A percentile compares a stretch with the other conserved stretches of the same genome.
Conservation (phyloP, 805 yeast genomes). For the Torulaspora delbrueckii region DNA sequence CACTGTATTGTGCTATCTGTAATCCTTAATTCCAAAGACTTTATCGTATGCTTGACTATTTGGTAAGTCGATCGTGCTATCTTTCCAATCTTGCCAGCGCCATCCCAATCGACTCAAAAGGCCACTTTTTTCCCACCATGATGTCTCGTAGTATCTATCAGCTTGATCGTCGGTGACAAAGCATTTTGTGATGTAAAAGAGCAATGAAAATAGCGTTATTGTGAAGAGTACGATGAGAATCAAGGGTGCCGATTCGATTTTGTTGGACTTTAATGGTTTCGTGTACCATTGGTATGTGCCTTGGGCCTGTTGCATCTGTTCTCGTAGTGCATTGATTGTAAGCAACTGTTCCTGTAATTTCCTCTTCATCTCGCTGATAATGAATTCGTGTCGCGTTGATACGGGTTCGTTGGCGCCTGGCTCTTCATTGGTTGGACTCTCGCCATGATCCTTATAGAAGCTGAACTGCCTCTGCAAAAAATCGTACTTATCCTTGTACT, state of each 20-base stretch:
- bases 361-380: conserved; percentile 28
- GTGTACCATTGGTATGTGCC: conserved; percentile 5
- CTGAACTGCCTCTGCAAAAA: conserved; percentile 27
- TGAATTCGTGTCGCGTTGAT: conserved; percentile 26
- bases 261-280: not conserved
- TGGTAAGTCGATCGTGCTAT: not conserved
- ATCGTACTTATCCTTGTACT: conserved; percentile 27
- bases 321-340: conserved; percentile 21
- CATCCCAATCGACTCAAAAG: conserved; percentile 20
- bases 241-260: not conserved
- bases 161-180: not conserved
- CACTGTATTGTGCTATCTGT: not conserved
- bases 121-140: conserved; percentile 27
- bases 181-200: not conserved
- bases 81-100: conserved; percentile 19
- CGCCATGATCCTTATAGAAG: conserved; percentile 26
- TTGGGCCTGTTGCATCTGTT: conserved; percentile 15
- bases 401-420: not conserved
- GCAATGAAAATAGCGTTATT: not conserved
- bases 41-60: conserved; percentile 20
- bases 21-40: conserved; percentile 19
- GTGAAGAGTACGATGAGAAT: not conserved
- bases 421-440: conserved; percentile 8
- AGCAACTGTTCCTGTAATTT: conserved; percentile 29
- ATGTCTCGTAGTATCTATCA: conserved; percentile 2